A percentile compares a stretch with the other conserved stretches of the same genome.
phyloP scores from a whole-genome alignment of 129 eudicot species.

The Chrysanthemum makinoi region DNA sequence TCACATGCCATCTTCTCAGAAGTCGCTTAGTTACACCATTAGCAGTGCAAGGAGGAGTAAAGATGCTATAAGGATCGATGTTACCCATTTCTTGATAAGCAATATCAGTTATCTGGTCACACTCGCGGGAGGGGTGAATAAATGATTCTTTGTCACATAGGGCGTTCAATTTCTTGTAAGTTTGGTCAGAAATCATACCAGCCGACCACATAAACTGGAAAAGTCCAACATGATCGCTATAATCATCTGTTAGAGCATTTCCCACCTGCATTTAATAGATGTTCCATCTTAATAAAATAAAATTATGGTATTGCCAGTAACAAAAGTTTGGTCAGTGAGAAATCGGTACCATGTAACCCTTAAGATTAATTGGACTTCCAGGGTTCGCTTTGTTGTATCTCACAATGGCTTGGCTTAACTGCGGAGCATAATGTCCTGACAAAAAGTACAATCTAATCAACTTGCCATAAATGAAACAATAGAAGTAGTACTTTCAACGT shows the following conservation, averaged over 20 bases:
- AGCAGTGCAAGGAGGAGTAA: constrained; percentile 82
- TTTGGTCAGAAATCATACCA: constrained; percentile 93
- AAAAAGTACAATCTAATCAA: constrained; percentile 9
- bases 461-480: constrained; percentile 11
- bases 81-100: constrained; percentile 77
- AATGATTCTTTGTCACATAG: constrained; percentile 58
- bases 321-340: constrained; percentile 2
- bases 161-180: constrained; percentile 62
- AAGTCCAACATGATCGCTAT: constrained; percentile 70
- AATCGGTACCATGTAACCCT: constrained; percentile 82
- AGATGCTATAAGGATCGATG: constrained; percentile 86
- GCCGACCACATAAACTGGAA: constrained; percentile 87
- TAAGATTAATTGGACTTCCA: constrained; percentile 53
- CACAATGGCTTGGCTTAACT: constrained; percentile 72
- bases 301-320: background rate
- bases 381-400: constrained; percentile 44
- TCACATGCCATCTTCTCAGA: constrained; percentile 61
- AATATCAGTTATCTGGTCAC: constrained; percentile 44
- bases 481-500: no score
- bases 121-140: constrained; percentile 44
- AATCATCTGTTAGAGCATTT: constrained; percentile 83
- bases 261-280: constrained; percentile 62
- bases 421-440: constrained; percentile 95
- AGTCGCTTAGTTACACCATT: constrained; percentile 39
- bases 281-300: background rate